Percentiles rank a stretch among this genome's conserved stretches.
phyloP scores from a whole-genome alignment of 2,329 filamentous ascomycete genomes.

The Capronia americana region DNA sequence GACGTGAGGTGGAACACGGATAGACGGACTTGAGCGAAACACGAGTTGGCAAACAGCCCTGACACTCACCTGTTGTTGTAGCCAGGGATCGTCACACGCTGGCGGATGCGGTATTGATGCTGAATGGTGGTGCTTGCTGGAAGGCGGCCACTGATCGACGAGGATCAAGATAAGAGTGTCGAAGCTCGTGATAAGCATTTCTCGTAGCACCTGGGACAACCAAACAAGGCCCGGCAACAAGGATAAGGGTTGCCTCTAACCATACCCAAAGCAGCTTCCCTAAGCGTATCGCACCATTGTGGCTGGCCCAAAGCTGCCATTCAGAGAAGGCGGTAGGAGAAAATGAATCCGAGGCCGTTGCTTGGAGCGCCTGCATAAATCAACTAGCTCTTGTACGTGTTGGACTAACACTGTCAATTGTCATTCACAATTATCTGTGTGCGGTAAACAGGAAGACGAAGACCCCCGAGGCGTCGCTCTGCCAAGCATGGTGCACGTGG shows the following conservation, averaged over 20 bases:
- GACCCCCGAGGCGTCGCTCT: too few relatives aligned
- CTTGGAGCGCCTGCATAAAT: not conserved
- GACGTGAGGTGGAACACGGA: not conserved
- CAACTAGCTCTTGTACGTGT: not conserved
- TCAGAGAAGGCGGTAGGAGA: not conserved
- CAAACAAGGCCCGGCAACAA: not conserved
- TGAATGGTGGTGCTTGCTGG: constrained; percentile 2
- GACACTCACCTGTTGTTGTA: not conserved
- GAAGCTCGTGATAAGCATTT: constrained; percentile 22
- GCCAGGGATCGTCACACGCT: not conserved
- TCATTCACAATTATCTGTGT: too few relatives aligned
- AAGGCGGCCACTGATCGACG: constrained; percentile 2
- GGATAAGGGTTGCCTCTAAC: not conserved
- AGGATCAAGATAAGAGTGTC: constrained; percentile 8
- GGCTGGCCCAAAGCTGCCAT: not conserved
- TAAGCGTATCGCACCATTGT: not conserved
- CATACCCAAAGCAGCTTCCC: not conserved
- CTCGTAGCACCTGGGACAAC: not conserved
- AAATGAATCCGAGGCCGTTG: not conserved
- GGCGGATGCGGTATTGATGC: not conserved
- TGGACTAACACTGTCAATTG: too few relatives aligned
- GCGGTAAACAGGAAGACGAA: too few relatives aligned
- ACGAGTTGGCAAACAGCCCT: not conserved
- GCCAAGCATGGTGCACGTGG: too few relatives aligned
- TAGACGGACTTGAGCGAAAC: constrained; percentile 15